Evolutionary conservation across 2,329 filamentous ascomycete genomes (phyloP), one percentile per base, ranked within the genome.

Genomic region (Chaetomium strumarium): DNA sequence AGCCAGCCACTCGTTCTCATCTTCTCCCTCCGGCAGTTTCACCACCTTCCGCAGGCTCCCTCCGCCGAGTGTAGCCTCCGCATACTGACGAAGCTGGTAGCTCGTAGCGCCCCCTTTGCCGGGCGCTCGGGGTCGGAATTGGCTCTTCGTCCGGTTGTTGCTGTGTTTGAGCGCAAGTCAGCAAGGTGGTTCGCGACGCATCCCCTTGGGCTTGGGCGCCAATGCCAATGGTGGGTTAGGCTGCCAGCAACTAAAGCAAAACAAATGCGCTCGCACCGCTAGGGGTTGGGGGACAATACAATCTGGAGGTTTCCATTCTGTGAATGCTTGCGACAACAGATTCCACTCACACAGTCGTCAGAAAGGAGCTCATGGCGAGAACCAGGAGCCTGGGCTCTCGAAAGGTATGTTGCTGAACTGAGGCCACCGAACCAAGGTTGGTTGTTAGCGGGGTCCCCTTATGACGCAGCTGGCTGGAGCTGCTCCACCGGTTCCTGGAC

Each of bases 41-140:
- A 99, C 93, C 29, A 95, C 90, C 75, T 99, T 97, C 64, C 90
- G 83, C 72, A 99, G 74, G 71, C 91, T 96, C 45, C 93, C 93
- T 62, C 90, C 95, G 34, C 93, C 93, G 36, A 99, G 79, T 11
- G 93, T 99, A 42, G 95, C 93, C 71, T 99, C 95, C 48, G 93
- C 93, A 78, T 97, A 99, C 70, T 99, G 93, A 70, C 93, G 86
- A 62, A 99, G 78, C 72, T 97, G 93, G 75, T 95, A 95, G 69
- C 77, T 81, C 24, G 79, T 95, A 63, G 83, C 88, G 49, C 90
- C 95, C 53, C 91, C 90, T 70, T 93, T 95, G 66, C 85, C 86
- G 40, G 85, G 75, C 57, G 86, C 86, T 65, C 91, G 88, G 36
- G 92, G 89, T 67, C 91, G 90, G 76, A 97, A 97, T 62, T 93